Evolutionary conservation across 805 yeast species (phyloP).

Genomic region (Barnettozyma sucrosica): DNA sequence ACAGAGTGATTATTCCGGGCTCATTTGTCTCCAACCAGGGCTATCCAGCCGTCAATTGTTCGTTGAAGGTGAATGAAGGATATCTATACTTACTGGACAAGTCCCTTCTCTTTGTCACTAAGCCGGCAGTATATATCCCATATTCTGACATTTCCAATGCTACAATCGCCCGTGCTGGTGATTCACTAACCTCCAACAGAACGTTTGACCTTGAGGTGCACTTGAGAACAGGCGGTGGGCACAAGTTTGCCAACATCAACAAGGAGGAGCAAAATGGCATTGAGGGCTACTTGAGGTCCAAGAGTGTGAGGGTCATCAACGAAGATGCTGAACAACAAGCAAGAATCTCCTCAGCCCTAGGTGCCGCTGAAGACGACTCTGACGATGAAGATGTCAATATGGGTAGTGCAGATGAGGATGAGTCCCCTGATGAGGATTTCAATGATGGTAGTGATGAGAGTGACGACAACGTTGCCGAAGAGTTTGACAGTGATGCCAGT

Average conservation of each 20-base stretch:
- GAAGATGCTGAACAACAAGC: conserved; percentile 87
- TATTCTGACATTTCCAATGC: conserved; percentile 72
- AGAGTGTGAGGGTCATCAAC: conserved; percentile 75
- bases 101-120: conserved; percentile 84
- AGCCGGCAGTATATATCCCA: conserved; percentile 90
- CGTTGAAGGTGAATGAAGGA: conserved; percentile 93
- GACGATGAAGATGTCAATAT: conserved; percentile 45
- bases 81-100: conserved; percentile 89
- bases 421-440: conserved; percentile 84
- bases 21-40: conserved; percentile 68
- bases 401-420: conserved; percentile 81
- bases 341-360: conserved; percentile 71
- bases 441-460: conserved; percentile 60
- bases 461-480: conserved; percentile 37
- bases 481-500: conserved; percentile 21
- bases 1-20: conserved; percentile 81
- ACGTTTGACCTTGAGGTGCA: conserved; percentile 88
- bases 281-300: conserved; percentile 70
- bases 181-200: conserved; percentile 66
- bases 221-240: conserved; percentile 60
- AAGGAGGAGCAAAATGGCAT: conserved; percentile 82
- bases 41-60: conserved; percentile 85
- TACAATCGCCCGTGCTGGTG: conserved; percentile 84
- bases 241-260: conserved; percentile 82
- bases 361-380: conserved; percentile 45